Base-by-base conservation (phyloP, 805 yeast species). In the Phaffomyces antillensis region DNA sequence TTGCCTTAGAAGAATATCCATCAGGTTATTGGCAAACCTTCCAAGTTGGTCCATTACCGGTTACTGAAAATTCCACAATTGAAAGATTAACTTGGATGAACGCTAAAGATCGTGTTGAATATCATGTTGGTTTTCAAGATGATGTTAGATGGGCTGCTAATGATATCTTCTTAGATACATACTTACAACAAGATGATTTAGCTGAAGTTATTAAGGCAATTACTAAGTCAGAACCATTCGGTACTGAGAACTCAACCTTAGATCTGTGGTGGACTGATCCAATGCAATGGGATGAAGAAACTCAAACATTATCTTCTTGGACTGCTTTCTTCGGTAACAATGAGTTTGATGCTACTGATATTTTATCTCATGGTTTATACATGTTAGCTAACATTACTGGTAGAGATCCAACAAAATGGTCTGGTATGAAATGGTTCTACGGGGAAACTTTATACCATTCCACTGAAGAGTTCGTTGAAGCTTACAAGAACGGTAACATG, bases 211-310 rank as follows among this genome's bases (percentile, higher is more conserved):
- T 56, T 26, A 50, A 48, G 16, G 52, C 46, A 18, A 56, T 49
- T 17, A 50, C 55, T 16, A 45, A 48, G 10, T 46, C 46, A 18
- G 31, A 43, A 15, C n/a, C 49, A 28, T 52, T 43, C 25, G 59
- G 59, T 28, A 10, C 38, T 17, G 56, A 56, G n/a, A 50, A 54
- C 50, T 44, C 56, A 26, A 41, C 53, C 16, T 28, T 56, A 25
- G 56, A 52, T 7, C 41, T 50, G 37, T 54, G 58, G 58, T 49
- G 51, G 46, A 53, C 59, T n/a, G 57, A 53, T 38, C 60, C 60
- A 20, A 35, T 53, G 23, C 45, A 41, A 15, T 49, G 37, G 25
- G 54, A 54, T 31, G 49, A 48, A 16, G 55, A 50, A 12, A 47
- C 51, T 11, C 39, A 44, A 26, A 42, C 45, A 6, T 17, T 49